Conservation (phyloP, 495 filamentous ascomycete species). For the Pseudoneurospora amorphoporcata region DNA sequence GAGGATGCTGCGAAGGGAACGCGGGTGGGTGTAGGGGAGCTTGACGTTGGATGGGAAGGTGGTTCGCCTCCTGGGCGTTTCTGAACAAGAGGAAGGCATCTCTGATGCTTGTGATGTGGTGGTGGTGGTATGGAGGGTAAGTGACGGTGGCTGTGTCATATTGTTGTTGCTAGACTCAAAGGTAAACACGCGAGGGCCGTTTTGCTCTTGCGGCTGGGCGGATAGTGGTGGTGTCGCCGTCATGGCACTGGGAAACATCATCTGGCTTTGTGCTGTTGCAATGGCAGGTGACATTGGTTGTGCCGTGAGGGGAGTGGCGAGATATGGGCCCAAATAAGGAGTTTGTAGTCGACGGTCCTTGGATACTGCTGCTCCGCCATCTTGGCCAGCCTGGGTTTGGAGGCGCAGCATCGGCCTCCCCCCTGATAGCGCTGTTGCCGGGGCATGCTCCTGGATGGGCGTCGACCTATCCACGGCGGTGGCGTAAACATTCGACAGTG, state of each 20-base stretch:
- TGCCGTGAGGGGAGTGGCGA: slow-evolving; percentile 36
- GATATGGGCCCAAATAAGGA: slow-evolving; percentile 30
- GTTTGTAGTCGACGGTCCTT: slow-evolving; percentile 25
- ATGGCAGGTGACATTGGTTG: slow-evolving; percentile 33
- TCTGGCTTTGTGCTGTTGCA: slow-evolving; percentile 21
- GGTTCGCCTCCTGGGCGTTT: slow-evolving; percentile 24
- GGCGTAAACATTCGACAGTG: slow-evolving; percentile 70
- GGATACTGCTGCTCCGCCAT: slow-evolving; percentile 3
- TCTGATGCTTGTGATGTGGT: neutral
- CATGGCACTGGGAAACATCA: slow-evolving; percentile 35
- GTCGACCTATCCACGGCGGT: slow-evolving; percentile 55
- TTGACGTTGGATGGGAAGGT: slow-evolving; percentile 19
- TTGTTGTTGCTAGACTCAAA: slow-evolving; percentile 16
- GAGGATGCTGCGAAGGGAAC: slow-evolving; percentile 60
- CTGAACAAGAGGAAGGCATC: slow-evolving; percentile 19
- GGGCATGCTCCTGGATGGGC: slow-evolving; percentile 32
- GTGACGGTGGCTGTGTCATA: neutral
- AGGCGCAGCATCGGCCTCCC: slow-evolving; percentile 35
- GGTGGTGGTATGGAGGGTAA: neutral
- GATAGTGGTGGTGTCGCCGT: slow-evolving; percentile 42
- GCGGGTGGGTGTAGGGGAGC: slow-evolving; percentile 55
- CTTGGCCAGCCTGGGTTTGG: slow-evolving; percentile 27
- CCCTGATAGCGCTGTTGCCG: slow-evolving; percentile 27
- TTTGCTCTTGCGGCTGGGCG: slow-evolving; percentile 31
- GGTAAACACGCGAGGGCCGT: slow-evolving; percentile 26